Conservation (phyloP, 2,329 filamentous ascomycete species). For the Microthyrium microscopicum region DNA sequence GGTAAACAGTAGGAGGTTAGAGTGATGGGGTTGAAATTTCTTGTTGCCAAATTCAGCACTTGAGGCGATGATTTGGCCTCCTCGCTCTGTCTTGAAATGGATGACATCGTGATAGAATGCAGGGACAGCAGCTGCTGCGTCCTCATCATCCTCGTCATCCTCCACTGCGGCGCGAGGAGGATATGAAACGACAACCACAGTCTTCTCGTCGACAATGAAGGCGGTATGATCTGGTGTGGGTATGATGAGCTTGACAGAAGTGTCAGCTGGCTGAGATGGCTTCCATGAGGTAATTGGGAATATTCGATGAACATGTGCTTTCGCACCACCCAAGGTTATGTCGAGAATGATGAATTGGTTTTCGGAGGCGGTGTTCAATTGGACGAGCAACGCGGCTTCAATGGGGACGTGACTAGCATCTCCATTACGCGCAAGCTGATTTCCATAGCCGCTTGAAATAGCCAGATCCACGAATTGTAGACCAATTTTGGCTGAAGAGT, state of each 20-base stretch:
- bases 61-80: constrained; percentile 32
- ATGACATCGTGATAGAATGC: constrained; percentile 72
- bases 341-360: background rate
- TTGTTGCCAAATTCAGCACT: constrained; percentile 28
- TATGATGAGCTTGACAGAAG: constrained; percentile 39
- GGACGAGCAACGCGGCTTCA: background rate
- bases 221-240: constrained; percentile 66
- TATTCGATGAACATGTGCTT: constrained; percentile 55
- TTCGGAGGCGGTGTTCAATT: constrained; percentile 1
- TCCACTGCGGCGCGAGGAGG: background rate
- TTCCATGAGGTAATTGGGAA: constrained; percentile 3
- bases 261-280: background rate
- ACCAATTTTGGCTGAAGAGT: constrained; percentile 34
- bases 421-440: background rate
- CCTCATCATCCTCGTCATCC: constrained; percentile 31
- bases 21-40: constrained; percentile 17
- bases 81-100: constrained; percentile 46
- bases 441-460: constrained; percentile 31
- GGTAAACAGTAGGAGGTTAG: constrained; percentile 36
- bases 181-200: constrained; percentile 55
- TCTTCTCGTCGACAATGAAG: constrained; percentile 64
- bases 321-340: constrained; percentile 20
- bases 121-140: background rate
- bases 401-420: background rate
- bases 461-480: constrained; percentile 69